Evolutionary conservation across 768 basidiomycete genomes (phyloP).

Genomic region (Hypholoma sublateritium): DNA sequence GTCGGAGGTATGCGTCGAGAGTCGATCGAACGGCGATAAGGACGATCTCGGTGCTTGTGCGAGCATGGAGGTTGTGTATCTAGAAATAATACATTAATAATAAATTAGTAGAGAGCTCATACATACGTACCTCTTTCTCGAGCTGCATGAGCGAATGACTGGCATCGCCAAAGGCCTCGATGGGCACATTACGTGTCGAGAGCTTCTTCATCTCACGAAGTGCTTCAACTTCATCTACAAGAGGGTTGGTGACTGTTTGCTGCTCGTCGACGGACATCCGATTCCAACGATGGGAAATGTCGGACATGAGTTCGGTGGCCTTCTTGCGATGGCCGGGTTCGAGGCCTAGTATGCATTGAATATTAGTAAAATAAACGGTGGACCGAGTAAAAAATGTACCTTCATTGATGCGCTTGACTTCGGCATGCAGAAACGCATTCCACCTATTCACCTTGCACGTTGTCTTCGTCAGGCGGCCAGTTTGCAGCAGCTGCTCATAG

Average conservation of each 20-base stretch:
- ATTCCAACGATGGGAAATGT: not conserved
- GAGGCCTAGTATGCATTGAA: not conserved
- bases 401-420: not conserved
- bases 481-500: not conserved
- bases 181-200: not conserved
- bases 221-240: not conserved
- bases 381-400: no score
- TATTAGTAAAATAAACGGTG: no score
- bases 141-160: not conserved
- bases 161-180: not conserved
- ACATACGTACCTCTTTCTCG: not conserved
- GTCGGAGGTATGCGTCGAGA: not conserved
- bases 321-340: not conserved
- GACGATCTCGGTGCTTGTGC: not conserved
- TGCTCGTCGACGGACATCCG: not conserved
- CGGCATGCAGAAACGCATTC: not conserved
- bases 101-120: not conserved
- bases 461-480: not conserved
- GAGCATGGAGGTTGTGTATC: not conserved
- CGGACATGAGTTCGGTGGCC: not conserved
- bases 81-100: not conserved
- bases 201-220: not conserved
- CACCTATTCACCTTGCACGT: not conserved
- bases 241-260: not conserved
- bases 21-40: not conserved